phyloP scores from a whole-genome alignment of 2,329 filamentous ascomycete genomes.

The Verticillium albo-atrum region DNA sequence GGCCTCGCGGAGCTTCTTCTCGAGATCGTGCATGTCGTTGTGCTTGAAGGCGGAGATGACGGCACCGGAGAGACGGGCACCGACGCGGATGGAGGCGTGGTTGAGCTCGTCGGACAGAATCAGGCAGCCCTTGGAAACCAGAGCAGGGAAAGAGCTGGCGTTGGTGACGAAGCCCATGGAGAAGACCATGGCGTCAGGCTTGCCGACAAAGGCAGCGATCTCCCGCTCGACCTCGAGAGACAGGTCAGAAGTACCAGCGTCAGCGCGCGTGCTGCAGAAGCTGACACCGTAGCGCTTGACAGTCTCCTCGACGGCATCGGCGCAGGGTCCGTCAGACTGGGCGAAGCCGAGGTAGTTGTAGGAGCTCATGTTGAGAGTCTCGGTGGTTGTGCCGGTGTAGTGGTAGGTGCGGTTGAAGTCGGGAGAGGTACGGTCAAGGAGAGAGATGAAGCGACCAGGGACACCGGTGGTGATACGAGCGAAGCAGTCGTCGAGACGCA shows the following conservation, averaged over 20 bases:
- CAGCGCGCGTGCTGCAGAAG: conserved; percentile 74
- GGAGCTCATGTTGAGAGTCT: conserved; percentile 97
- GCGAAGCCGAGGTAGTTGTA: conserved; percentile 99
- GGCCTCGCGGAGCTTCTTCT: conserved; percentile 79
- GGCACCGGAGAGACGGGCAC: conserved; percentile 87
- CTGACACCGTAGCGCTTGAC: conserved; percentile 83
- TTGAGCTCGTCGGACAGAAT: conserved; percentile 97
- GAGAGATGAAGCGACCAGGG: conserved; percentile 86
- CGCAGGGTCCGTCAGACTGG: conserved; percentile 94
- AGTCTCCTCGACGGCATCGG: conserved; percentile 83
- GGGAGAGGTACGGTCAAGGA: conserved; percentile 84
- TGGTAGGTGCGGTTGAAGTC: conserved; percentile 91
- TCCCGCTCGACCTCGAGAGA: conserved; percentile 85
- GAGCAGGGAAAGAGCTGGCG: conserved; percentile 82
- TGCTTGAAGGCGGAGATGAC: conserved; percentile 97
- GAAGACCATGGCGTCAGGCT: conserved; percentile 92
- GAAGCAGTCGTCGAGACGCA: conserved; percentile 96
- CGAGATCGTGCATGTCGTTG: conserved; percentile 88
- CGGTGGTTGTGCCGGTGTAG: conserved; percentile 83
- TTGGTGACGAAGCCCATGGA: conserved; percentile 99
- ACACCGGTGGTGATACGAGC: conserved; percentile 89
- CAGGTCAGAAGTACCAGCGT: conserved; percentile 83
- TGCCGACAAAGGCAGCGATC: conserved; percentile 88
- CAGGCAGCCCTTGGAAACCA: conserved; percentile 88
- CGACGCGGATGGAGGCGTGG: conserved; percentile 94